These are phyloP conservation scores for Spergularia azorica DNA, from an alignment of 179 eudicot genomes.

Conservation along the genomic window DNA sequence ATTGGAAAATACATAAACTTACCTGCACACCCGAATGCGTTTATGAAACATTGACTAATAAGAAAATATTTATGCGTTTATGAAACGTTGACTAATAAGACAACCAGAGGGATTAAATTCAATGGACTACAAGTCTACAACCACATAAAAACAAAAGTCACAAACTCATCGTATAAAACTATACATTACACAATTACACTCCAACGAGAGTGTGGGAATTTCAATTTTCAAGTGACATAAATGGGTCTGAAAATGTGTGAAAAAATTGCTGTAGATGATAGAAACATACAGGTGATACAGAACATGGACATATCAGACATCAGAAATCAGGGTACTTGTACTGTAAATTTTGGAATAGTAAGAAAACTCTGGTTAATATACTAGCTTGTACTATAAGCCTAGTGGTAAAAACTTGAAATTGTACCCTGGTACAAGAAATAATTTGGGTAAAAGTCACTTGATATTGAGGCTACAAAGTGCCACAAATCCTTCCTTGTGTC, in stretches of 20 bases:
- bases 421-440: neutral
- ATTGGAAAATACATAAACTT: too few relatives aligned
- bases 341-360: neutral
- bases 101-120: too few relatives aligned
- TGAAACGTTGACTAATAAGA: too few relatives aligned
- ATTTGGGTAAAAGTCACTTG: slow-evolving; percentile 16
- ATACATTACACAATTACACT: too few relatives aligned
- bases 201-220: too few relatives aligned
- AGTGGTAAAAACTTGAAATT: neutral
- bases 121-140: too few relatives aligned
- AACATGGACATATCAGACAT: neutral
- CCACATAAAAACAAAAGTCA: too few relatives aligned
- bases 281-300: neutral
- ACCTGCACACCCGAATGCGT: too few relatives aligned
- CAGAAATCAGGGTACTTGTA: neutral
- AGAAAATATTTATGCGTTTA: too few relatives aligned
- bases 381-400: slow-evolving; percentile 12
- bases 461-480: slow-evolving; percentile 33
- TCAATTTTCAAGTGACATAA: neutral
- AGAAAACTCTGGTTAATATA: neutral
- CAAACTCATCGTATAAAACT: too few relatives aligned
- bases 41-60: too few relatives aligned
- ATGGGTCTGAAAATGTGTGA: neutral
- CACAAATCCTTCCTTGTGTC: neutral
- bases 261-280: neutral